Conservation (phyloP, 768 basidiomycete genomes). For the Lactarius akahatsu region DNA sequence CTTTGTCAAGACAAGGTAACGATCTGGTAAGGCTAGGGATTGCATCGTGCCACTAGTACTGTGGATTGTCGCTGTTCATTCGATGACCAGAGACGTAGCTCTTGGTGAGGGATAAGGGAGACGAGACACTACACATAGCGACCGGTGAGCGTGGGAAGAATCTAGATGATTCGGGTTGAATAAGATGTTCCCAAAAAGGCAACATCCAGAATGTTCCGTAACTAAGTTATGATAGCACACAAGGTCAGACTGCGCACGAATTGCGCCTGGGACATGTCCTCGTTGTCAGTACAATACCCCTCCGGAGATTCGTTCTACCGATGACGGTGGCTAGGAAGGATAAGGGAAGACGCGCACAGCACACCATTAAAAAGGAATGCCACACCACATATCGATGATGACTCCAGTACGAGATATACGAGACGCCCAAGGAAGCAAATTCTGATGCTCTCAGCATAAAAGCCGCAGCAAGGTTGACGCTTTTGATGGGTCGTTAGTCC, state of each 20-base stretch:
- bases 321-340: not conserved
- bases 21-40: constrained; percentile 49
- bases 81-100: not conserved
- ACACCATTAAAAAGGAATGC: not conserved
- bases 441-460: not conserved
- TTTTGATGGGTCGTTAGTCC: not conserved
- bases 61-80: not conserved
- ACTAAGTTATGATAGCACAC: not conserved
- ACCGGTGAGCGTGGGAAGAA: not conserved
- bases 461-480: not conserved
- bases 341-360: not conserved
- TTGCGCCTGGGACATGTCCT: not conserved
- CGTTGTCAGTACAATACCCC: not conserved
- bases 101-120: not conserved
- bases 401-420: not conserved
- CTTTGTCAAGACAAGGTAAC: constrained; percentile 54
- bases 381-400: not conserved
- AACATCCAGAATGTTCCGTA: constrained; percentile 19
- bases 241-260: not conserved
- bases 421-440: constrained; percentile 4
- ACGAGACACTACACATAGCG: not conserved
- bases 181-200: constrained; percentile 1
- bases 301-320: not conserved
- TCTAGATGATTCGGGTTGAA: not conserved
- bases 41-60: constrained; percentile 36